Conservation (phyloP, 257 asterid genomes). For the Nicotiana knightiana region DNA sequence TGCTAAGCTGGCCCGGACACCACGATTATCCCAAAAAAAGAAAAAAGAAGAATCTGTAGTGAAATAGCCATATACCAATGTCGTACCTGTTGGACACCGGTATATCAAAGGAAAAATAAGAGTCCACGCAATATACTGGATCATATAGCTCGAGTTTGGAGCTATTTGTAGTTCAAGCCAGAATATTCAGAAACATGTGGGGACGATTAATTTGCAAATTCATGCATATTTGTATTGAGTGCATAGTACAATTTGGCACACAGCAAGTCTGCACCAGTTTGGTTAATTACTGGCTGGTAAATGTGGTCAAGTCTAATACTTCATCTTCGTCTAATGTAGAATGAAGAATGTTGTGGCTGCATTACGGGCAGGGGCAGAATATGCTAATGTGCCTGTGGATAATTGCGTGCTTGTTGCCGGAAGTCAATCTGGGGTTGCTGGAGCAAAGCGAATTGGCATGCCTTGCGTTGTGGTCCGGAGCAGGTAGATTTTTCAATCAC, state of each 20-base stretch:
- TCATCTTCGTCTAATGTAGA: slow-evolving; percentile 33
- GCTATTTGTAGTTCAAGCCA: not conserved
- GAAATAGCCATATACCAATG: not conserved
- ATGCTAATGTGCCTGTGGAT: slow-evolving; percentile 46
- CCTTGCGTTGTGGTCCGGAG: slow-evolving; percentile 79
- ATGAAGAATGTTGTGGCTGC: slow-evolving; percentile 60
- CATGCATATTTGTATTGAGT: not conserved
- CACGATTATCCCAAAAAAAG: no score
- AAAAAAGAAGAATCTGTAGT: not conserved
- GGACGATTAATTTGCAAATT: not conserved
- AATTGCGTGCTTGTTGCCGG: slow-evolving; percentile 79
- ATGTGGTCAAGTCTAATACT: not conserved
- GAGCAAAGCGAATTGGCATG: slow-evolving; percentile 82
- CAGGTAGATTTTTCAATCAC: slow-evolving; percentile 50
- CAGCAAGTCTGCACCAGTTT: not conserved
- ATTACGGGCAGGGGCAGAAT: slow-evolving; percentile 82
- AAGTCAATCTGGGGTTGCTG: slow-evolving; percentile 74
- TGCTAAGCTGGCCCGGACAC: no score
- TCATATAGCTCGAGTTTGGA: not conserved
- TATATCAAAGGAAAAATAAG: not conserved
- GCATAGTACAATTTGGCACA: not conserved
- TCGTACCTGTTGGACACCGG: not conserved
- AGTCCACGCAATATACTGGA: not conserved
- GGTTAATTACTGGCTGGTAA: not conserved
- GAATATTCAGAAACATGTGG: not conserved